A percentile compares a stretch with the other conserved stretches of the same genome.
These are phyloP conservation scores for Metarhizium guizhouense DNA, from an alignment of 2,329 filamentous ascomycete species.

Conservation along the genomic window DNA sequence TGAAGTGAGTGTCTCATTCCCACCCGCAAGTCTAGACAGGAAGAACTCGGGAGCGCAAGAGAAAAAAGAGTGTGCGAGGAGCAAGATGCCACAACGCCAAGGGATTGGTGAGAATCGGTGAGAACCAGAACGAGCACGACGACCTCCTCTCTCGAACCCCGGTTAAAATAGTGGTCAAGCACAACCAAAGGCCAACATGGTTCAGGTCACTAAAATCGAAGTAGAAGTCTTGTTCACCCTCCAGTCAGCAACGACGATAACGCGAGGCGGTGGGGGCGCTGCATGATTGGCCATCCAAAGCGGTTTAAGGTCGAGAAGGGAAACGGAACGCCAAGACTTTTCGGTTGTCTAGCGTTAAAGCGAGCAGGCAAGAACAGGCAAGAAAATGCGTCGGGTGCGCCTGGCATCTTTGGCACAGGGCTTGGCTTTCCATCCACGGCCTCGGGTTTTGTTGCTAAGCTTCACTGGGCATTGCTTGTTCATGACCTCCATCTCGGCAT, in stretches of 20 bases:
- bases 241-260: not conserved
- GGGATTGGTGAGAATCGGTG: not conserved
- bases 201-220: not conserved
- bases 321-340: not conserved
- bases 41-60: too few relatives aligned
- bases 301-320: not conserved
- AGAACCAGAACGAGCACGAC: not conserved
- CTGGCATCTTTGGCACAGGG: too few relatives aligned
- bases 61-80: not conserved
- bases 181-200: not conserved
- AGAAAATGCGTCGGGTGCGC: too few relatives aligned
- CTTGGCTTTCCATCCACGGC: too few relatives aligned
- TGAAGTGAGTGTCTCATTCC: not conserved
- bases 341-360: too few relatives aligned
- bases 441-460: too few relatives aligned
- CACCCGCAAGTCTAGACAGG: not conserved
- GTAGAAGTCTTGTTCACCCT: not conserved
- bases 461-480: too few relatives aligned
- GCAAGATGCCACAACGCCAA: not conserved
- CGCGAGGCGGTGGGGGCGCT: not conserved
- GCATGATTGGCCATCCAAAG: not conserved
- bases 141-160: not conserved
- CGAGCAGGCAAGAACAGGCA: too few relatives aligned
- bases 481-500: too few relatives aligned
- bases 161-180: not conserved